phyloP scores from a whole-genome alignment of 2,329 filamentous ascomycete species.

The Pseudogymnoascus sp. region DNA sequence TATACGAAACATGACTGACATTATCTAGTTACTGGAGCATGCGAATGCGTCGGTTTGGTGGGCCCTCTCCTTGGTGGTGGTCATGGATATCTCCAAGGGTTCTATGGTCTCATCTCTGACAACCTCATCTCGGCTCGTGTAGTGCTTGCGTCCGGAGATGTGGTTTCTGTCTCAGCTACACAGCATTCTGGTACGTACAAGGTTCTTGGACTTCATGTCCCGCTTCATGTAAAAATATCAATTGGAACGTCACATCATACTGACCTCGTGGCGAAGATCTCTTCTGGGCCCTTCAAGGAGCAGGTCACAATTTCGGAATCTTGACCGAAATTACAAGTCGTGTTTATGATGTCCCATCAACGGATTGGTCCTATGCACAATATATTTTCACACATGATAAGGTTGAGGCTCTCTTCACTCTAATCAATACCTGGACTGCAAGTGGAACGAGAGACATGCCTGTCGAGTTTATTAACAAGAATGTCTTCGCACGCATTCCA shows the following conservation, averaged over 20 bases:
- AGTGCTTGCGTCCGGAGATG: conserved; percentile 39
- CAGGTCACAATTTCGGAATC: conserved; percentile 35
- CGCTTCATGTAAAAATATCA: not conserved
- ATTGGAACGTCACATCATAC: conserved; percentile 9
- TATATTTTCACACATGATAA: conserved; percentile 40
- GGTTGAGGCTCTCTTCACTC: conserved; percentile 36
- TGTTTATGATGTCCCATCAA: conserved; percentile 13
- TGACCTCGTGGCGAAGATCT: conserved; percentile 31
- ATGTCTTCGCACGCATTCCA: conserved; percentile 36
- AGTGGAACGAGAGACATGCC: conserved; percentile 13
- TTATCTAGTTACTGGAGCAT: conserved; percentile 6
- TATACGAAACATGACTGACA: not conserved
- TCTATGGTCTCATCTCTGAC: conserved; percentile 41
- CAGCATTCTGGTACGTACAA: not conserved
- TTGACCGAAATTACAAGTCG: conserved; percentile 32
- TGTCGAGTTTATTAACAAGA: conserved; percentile 39
- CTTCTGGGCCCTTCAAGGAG: conserved; percentile 33
- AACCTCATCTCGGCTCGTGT: conserved; percentile 30
- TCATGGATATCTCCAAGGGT: conserved; percentile 46
- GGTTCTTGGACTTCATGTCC: not conserved
- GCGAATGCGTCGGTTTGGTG: conserved; percentile 30
- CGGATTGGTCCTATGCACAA: conserved; percentile 32
- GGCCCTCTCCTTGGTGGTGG: not conserved
- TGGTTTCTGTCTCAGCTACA: conserved; percentile 31
- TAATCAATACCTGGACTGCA: not conserved